Base-by-base conservation (phyloP, 208 protist genomes). In the Leishmania gerbilli region DNA sequence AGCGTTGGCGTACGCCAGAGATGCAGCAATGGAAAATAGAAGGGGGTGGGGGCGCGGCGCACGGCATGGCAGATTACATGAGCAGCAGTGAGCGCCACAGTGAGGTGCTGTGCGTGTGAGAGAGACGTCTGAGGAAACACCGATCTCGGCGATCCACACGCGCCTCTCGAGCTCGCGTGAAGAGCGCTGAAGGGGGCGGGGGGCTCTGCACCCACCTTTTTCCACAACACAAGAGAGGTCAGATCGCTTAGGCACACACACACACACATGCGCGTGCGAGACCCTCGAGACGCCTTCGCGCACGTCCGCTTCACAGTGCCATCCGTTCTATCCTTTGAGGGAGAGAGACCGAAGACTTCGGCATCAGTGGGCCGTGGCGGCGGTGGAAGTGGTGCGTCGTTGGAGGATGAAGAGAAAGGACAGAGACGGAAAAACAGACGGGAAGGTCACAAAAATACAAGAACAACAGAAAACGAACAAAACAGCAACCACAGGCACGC, bases 381-480 rank as follows among this genome's bases (percentile, higher is more conserved):
- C 15, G 31, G 62, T 7, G 27, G 58, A 45, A 31, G n/a, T 37
- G 60, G 31, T 13, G 24, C 24, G 24, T 31, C 51, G 13, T 55
- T 55, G 51, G 15, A 4, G 15, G 51, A 49, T 40, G 31, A 2
- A 13, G 17, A 17, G 19, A 17, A n/a, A 42, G 11, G 45, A n/a
- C 34, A 78, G 69, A 80, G 58, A 71, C 1, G 49, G 72, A 69
- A 68, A 76, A 77, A 69, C 53, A 71, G 64, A 71, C 3, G 45
- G 34, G 53, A 6, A n/a, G 11, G 31, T 53, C 7, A 72, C 31
- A 37, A 21, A 17, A 21, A 17, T 8, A 71, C 34, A 4, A 21
- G 13, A 17, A 31, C 11, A 40, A 68, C 21, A 68, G 27, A 5
- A 68, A 21, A 42, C 13, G 7, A 65, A 13, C 7, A n/a, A 40